These are phyloP conservation scores for Boletus barrowsii DNA, from an alignment of 768 basidiomycete species.

Conservation along the genomic window DNA sequence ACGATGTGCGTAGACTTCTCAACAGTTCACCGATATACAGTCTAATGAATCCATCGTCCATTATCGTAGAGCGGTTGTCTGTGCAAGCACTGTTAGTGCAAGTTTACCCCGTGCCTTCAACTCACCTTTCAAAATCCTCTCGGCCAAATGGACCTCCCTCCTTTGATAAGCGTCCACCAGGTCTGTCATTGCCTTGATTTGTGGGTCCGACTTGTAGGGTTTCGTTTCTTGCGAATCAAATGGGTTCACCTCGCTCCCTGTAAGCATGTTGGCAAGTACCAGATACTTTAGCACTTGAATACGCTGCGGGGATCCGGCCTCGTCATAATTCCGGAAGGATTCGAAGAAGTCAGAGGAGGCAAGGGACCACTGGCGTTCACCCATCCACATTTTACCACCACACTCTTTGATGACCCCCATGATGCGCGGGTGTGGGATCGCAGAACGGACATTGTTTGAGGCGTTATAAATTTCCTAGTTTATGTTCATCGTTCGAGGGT, in stretches of 20 bases:
- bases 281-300: slow-evolving; percentile 99
- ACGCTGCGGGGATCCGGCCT: slow-evolving; percentile 92
- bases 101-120: background rate
- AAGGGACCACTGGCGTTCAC: slow-evolving; percentile 97
- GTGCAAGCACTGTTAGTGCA: slow-evolving; percentile 3
- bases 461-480: slow-evolving; percentile 96
- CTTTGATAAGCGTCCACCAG: slow-evolving; percentile 96
- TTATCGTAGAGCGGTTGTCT: slow-evolving; percentile 95
- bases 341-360: slow-evolving; percentile 99
- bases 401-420: slow-evolving; percentile 99
- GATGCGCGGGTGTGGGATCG: slow-evolving; percentile 96
- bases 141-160: slow-evolving; percentile 94
- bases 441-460: slow-evolving; percentile 86
- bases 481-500: slow-evolving; percentile 1
- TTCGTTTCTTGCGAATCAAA: slow-evolving; percentile 99
- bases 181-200: slow-evolving; percentile 98
- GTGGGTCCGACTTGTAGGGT: slow-evolving; percentile 92
- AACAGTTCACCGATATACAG: slow-evolving; percentile 96
- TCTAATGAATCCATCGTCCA: slow-evolving; percentile 93
- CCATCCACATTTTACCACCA: slow-evolving; percentile 99
- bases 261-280: slow-evolving; percentile 96
- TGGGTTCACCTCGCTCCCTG: slow-evolving; percentile 97
- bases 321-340: slow-evolving; percentile 97
- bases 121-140: slow-evolving; percentile 87
- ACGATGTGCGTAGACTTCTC: slow-evolving; percentile 90